A percentile compares a stretch with the other conserved stretches of the same genome.
These are phyloP conservation scores for Brettanomyces sp. DNA, from an alignment of 805 yeast species.

Conservation along the genomic window DNA sequence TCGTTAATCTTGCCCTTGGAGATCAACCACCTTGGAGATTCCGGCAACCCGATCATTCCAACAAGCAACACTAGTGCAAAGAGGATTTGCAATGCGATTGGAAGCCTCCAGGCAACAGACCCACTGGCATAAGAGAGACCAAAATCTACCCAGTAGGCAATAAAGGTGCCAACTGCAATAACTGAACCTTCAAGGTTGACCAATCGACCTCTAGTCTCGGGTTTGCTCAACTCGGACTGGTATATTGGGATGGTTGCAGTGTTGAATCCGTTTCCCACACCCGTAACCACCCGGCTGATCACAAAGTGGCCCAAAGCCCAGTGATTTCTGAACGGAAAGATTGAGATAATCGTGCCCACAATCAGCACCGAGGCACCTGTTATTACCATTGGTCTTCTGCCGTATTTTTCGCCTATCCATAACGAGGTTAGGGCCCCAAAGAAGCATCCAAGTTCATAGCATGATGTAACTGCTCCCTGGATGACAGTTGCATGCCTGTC, in stretches of 20 bases:
- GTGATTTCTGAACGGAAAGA: slow-evolving; percentile 41
- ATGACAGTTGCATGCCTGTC: slow-evolving; percentile 42
- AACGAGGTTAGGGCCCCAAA: slow-evolving; percentile 60
- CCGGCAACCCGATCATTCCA: slow-evolving; percentile 42
- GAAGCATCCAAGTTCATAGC: slow-evolving; percentile 70
- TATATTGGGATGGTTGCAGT: slow-evolving; percentile 76
- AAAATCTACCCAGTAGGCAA: slow-evolving; percentile 70
- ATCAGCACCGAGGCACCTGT: slow-evolving; percentile 48
- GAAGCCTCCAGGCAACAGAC: slow-evolving; percentile 66
- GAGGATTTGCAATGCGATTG: slow-evolving; percentile 65
- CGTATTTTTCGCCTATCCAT: slow-evolving; percentile 49
- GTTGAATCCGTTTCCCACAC: slow-evolving; percentile 68
- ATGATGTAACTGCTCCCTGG: slow-evolving; percentile 65
- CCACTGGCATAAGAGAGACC: slow-evolving; percentile 50
- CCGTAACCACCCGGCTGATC: slow-evolving; percentile 62
- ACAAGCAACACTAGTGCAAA: slow-evolving; percentile 38
- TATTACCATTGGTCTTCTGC: slow-evolving; percentile 59
- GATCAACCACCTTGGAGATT: slow-evolving; percentile 67
- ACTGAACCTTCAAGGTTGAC: slow-evolving; percentile 66
- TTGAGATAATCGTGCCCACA: slow-evolving; percentile 51
- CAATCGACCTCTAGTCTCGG: slow-evolving; percentile 57
- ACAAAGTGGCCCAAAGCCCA: slow-evolving; percentile 67
- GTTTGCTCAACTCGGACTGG: slow-evolving; percentile 67
- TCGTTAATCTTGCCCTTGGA: slow-evolving; percentile 42
- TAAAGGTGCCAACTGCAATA: slow-evolving; percentile 63